Evolutionary conservation across 257 asterid species (phyloP).

Genomic region (Nicotiana attenuata): DNA sequence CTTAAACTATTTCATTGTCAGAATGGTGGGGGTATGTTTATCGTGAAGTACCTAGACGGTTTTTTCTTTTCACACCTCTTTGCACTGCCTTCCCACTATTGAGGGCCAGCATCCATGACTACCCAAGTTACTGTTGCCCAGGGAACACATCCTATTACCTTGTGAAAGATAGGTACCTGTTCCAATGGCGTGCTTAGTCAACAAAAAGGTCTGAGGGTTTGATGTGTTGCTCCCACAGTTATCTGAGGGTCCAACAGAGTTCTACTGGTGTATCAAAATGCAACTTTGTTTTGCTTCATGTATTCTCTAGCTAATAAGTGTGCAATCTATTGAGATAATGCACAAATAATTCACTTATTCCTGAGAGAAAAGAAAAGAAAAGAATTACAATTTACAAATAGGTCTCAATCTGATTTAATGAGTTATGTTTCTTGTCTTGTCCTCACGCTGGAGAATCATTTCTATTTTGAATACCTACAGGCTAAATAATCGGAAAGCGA

Average conservation of each 20-base stretch:
- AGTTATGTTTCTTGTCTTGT: background rate
- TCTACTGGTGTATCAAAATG: background rate
- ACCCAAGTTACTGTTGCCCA: background rate
- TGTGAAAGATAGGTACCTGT: background rate
- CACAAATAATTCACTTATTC: background rate
- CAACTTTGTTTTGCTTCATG: background rate
- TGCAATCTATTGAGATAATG: background rate
- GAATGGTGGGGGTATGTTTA: constrained; percentile 4
- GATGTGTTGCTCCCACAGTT: background rate
- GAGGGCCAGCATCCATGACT: background rate
- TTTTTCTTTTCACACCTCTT: background rate
- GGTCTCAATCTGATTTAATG: background rate
- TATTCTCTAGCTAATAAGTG: background rate
- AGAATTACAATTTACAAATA: background rate
- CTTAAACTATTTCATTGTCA: background rate
- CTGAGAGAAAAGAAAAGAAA: background rate
- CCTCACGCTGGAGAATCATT: background rate
- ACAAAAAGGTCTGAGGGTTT: background rate
- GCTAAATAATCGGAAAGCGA: constrained; percentile 97
- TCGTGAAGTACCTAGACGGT: background rate
- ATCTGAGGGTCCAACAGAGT: background rate
- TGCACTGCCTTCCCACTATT: background rate
- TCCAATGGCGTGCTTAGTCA: background rate
- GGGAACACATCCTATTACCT: background rate
- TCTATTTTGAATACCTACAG: constrained; percentile 33